Percentiles rank a stretch among this genome's conserved stretches.
These are phyloP conservation scores for Trifolium fragiferum DNA, from an alignment of 306 rosid species.

Conservation along the genomic window DNA sequence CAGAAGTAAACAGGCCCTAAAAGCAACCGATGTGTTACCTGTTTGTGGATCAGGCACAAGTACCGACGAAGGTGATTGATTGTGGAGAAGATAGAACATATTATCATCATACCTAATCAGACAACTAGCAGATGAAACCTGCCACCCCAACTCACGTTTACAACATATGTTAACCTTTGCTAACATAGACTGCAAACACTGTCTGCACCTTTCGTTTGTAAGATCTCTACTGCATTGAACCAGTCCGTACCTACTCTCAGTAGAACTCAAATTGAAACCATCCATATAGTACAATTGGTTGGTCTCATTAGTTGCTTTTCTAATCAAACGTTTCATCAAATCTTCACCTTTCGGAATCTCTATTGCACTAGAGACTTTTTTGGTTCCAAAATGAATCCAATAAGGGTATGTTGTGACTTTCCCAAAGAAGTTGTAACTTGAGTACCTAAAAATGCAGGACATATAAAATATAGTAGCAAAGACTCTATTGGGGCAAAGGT, in stretches of 20 bases:
- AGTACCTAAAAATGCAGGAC: conserved; percentile 42
- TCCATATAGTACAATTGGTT: conserved; percentile 41
- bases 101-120: conserved; percentile 39
- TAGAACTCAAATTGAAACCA: conserved; percentile 9
- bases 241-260: conserved; percentile 39
- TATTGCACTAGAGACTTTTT: conserved; percentile 1
- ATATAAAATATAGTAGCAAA: conserved; percentile 34
- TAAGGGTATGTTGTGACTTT: conserved; percentile 9
- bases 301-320: conserved; percentile 39
- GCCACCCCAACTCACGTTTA: conserved; percentile 31
- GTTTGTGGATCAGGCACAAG: conserved; percentile 33
- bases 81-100: conserved; percentile 34
- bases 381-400: not conserved
- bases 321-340: conserved; percentile 36
- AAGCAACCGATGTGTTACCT: not conserved
- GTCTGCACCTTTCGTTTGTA: conserved; percentile 26
- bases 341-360: conserved; percentile 27
- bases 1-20: not conserved
- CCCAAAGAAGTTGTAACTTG: conserved; percentile 40
- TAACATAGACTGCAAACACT: conserved; percentile 46
- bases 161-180: conserved; percentile 37
- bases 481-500: conserved; percentile 33
- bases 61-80: conserved; percentile 23
- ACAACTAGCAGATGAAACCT: conserved; percentile 41
- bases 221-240: conserved; percentile 54